phyloP scores from a whole-genome alignment of 176 grass and related monocot genomes.

The Triticum monococcum region DNA sequence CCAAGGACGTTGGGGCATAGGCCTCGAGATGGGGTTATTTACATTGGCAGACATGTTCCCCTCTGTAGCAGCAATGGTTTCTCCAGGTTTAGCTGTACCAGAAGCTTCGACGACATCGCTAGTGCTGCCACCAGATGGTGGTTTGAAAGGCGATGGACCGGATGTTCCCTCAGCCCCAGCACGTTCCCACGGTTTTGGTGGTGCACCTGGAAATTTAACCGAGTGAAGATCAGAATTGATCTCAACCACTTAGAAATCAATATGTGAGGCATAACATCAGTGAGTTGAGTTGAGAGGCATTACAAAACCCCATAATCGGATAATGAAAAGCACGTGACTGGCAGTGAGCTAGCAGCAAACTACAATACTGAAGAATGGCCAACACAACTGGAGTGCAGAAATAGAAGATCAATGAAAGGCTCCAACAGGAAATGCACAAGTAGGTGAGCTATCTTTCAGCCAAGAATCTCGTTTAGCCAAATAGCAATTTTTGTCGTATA shows the following conservation, averaged over 20 bases:
- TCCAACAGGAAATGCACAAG: background rate
- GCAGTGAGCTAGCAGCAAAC: background rate
- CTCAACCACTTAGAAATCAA: background rate
- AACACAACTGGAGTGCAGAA: background rate
- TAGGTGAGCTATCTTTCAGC: background rate
- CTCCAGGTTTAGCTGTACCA: conserved; percentile 82
- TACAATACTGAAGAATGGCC: background rate
- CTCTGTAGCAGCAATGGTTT: conserved; percentile 42
- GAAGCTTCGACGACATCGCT: conserved; percentile 87
- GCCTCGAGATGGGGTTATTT: conserved; percentile 44
- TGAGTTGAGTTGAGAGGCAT: background rate
- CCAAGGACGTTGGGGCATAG: conserved; percentile 79
- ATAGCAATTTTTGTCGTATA: background rate
- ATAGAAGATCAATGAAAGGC: background rate
- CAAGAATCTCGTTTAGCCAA: background rate
- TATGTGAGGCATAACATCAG: no score
- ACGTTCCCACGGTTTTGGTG: conserved; percentile 83
- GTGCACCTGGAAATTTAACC: conserved; percentile 40
- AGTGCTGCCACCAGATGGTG: conserved; percentile 78
- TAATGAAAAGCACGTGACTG: no score
- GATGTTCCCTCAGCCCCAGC: conserved; percentile 49
- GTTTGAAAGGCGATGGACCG: conserved; percentile 66
- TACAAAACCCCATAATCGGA: background rate
- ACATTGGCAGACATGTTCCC: conserved; percentile 27
- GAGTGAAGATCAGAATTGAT: background rate